Conservation (phyloP, 164 flowering plant genomes). For the Tetrastigma voinierianum region DNA sequence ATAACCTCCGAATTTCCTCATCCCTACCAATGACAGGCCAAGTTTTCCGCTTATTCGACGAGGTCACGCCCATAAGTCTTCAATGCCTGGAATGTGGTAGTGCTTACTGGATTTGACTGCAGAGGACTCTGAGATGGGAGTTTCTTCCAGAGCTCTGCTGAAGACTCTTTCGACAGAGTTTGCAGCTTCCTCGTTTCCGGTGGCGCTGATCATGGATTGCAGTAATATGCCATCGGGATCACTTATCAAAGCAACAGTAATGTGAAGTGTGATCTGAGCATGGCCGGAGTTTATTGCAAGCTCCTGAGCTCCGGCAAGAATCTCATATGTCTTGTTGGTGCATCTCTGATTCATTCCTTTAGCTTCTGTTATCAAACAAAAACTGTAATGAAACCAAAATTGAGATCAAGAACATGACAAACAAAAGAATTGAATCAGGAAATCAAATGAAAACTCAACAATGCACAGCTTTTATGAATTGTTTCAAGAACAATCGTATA, state of each 20-base stretch:
- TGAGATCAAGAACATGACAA: not conserved
- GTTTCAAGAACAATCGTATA: too few species aligned
- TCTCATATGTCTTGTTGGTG: slow-evolving; percentile 88
- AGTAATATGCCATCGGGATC: slow-evolving; percentile 65
- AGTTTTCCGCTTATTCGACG: slow-evolving; percentile 86
- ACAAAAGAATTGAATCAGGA: not conserved
- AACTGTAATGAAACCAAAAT: not conserved
- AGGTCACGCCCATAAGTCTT: slow-evolving; percentile 87
- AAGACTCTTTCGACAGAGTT: slow-evolving; percentile 64
- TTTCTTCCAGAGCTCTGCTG: slow-evolving; percentile 58
- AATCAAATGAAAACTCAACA: not conserved
- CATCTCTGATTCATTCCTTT: slow-evolving; percentile 69
- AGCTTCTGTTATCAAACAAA: not conserved
- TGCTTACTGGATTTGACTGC: slow-evolving; percentile 68
- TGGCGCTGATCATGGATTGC: slow-evolving; percentile 58
- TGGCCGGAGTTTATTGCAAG: slow-evolving; percentile 61
- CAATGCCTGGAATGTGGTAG: slow-evolving; percentile 70
- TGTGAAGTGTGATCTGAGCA: slow-evolving; percentile 66
- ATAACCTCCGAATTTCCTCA: slow-evolving; percentile 81
- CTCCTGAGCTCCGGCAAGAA: slow-evolving; percentile 60
- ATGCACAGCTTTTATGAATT: too few species aligned
- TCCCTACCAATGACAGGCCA: slow-evolving; percentile 95
- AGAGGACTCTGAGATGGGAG: slow-evolving; percentile 68
- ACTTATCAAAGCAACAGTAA: slow-evolving; percentile 50
- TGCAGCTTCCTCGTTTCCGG: slow-evolving; percentile 57